These are phyloP conservation scores for Melaleuca alternifolia DNA, from an alignment of 345 rosid genomes.

Conservation along the genomic window DNA sequence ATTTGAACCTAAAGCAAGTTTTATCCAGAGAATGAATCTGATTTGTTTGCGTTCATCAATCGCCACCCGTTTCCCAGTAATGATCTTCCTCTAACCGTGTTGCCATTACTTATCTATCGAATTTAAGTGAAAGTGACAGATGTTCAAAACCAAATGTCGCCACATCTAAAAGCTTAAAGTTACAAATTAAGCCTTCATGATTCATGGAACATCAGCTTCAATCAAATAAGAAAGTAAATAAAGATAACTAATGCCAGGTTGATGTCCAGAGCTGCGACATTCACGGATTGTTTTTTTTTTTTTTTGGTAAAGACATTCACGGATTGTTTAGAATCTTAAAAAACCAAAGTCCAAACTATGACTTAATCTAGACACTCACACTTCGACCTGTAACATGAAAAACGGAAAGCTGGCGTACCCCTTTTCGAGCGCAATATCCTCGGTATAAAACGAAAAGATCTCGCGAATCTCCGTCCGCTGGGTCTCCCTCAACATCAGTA, in stretches of 20 bases:
- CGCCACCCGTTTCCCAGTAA: neutral
- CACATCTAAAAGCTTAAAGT: neutral
- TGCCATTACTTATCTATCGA: neutral
- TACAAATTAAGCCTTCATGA: neutral
- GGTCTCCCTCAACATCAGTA: slow-evolving; percentile 14
- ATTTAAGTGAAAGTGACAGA: neutral
- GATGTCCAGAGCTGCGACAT: neutral
- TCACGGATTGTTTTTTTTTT: neutral
- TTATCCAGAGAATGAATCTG: neutral
- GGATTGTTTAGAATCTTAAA: neutral
- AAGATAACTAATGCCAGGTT: neutral
- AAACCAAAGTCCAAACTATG: neutral
- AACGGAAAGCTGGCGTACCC: slow-evolving; percentile 25
- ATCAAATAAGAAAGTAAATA: neutral
- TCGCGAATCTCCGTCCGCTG: slow-evolving; percentile 10
- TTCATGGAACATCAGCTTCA: neutral
- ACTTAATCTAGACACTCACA: neutral
- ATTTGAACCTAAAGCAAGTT: slow-evolving; percentile 31
- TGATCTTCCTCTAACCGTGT: neutral
- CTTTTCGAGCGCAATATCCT: slow-evolving; percentile 78
- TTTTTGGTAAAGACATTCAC: too few relatives aligned
- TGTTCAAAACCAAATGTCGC: neutral
- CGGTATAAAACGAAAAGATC: slow-evolving; percentile 52
- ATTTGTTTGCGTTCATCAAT: neutral
- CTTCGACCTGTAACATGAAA: neutral